Evolutionary conservation across 768 basidiomycete species (phyloP).

Genomic region (Saitozyma sp.): DNA sequence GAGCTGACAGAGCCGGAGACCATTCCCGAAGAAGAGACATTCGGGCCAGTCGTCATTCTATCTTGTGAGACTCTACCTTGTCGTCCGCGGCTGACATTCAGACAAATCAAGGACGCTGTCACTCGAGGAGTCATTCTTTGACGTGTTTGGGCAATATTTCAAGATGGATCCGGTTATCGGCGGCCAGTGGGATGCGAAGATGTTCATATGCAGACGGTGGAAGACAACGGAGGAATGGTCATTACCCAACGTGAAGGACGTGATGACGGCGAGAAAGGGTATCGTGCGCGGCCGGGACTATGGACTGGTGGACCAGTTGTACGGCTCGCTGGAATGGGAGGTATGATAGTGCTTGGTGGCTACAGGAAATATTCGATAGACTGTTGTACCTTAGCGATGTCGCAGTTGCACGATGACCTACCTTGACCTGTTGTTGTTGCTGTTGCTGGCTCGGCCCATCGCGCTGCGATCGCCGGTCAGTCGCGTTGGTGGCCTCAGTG

Average conservation of each 20-base stretch:
- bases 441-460: conserved; percentile 50
- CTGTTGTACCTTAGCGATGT: conserved; percentile 24
- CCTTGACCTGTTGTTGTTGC: conserved; percentile 42
- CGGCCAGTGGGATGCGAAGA: conserved; percentile 29
- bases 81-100: conserved; percentile 15
- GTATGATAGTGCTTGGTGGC: conserved; percentile 8
- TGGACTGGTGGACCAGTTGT: conserved; percentile 38
- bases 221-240: conserved; percentile 27
- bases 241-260: conserved; percentile 27
- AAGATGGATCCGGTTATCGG: conserved; percentile 35
- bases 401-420: conserved; percentile 10
- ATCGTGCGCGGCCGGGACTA: conserved; percentile 34
- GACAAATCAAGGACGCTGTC: conserved; percentile 42
- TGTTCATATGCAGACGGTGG: conserved; percentile 44
- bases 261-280: conserved; percentile 38
- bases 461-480: conserved; percentile 20
- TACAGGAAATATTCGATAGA: conserved; percentile 47
- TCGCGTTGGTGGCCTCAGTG: background rate
- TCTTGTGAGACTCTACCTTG: conserved; percentile 56
- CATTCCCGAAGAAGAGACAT: conserved; percentile 11
- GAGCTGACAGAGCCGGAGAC: conserved; percentile 63
- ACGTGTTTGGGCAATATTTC: conserved; percentile 40
- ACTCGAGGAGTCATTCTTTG: conserved; percentile 48
- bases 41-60: conserved; percentile 59
- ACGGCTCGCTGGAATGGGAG: conserved; percentile 37